phyloP scores from a whole-genome alignment of 2,329 filamentous ascomycete genomes.

The Trichoderma gracile region DNA sequence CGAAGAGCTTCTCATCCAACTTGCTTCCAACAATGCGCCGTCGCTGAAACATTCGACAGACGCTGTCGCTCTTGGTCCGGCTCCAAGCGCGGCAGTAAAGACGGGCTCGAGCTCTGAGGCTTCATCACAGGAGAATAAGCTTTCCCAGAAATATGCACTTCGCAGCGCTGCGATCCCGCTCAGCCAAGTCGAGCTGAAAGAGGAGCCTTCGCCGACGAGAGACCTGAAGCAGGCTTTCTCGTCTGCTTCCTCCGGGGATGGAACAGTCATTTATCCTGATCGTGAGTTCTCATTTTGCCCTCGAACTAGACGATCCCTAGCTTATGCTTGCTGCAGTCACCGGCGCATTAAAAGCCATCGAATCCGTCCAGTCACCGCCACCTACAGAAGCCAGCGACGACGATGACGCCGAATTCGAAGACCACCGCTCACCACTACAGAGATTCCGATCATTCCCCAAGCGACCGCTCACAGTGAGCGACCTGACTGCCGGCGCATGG shows the following conservation, averaged over 20 bases:
- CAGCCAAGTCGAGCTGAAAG: neutral
- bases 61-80: neutral
- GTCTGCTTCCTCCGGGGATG: slow-evolving; percentile 28
- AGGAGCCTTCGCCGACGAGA: neutral
- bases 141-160: neutral
- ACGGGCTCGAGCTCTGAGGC: neutral
- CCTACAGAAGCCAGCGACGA: slow-evolving; percentile 28
- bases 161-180: neutral
- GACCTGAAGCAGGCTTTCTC: slow-evolving; percentile 15
- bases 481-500: slow-evolving; percentile 87
- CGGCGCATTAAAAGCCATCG: slow-evolving; percentile 40
- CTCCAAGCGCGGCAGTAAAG: neutral
- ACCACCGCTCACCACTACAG: slow-evolving; percentile 62
- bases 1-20: slow-evolving; percentile 44
- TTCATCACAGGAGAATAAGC: neutral
- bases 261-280: slow-evolving; percentile 51
- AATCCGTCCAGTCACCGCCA: slow-evolving; percentile 26
- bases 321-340: slow-evolving; percentile 57
- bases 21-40: slow-evolving; percentile 33
- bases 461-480: slow-evolving; percentile 82
- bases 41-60: neutral
- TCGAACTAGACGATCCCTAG: rapidly evolving
- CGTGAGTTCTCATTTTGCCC: slow-evolving; percentile 40
- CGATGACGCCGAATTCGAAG: slow-evolving; percentile 31
- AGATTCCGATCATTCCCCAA: slow-evolving; percentile 76